Base-by-base conservation (phyloP, 805 yeast genomes). In the Candida ascalaphidarum region DNA sequence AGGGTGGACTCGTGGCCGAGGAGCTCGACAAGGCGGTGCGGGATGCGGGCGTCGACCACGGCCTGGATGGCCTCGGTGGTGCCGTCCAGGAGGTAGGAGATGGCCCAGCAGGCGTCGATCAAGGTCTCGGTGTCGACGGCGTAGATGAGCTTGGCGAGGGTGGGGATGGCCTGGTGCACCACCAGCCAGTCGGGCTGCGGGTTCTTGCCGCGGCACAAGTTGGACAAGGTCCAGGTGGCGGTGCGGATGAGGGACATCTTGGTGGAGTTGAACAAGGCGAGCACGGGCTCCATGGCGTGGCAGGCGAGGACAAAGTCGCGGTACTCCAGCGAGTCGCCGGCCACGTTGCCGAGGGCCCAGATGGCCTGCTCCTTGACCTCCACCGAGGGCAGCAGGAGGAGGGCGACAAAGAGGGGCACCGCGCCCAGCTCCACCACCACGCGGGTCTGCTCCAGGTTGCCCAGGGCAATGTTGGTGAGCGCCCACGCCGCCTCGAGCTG, bases 401-500 rank as follows among this genome's bases (percentile, higher is more conserved):
- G 67, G 40, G 79, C 71, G 25, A 92, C 95, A 57, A 92, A 86
- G 31, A 77, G 64, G 12, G 97, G 97, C 24, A 92, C 94, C 0
- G 97, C 97, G 29, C 89, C 94, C 4, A 89, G 78, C 37, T 86
- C 89, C 32, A 92, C 92, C 31, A 92, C 97, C 23, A 79, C 78
- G 45, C 71, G 73, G 13, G 98, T 92, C 60, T 92, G 97, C 26
- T 75, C 81, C 23, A 94, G 75, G 28, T 80, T 66, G 38, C 98
- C 98, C 4, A 96, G 84, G 14, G 97, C 97, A 55, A 92, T 89
- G 54, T 92, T 92, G 28, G 98, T 92, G 43, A 92, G 71, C n/a
- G 97, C 97, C 98, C 98, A 92, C 7, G 98, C 96, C 9, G 97
- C 95, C 65, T 92, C 98, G 46, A 92, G 74, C 61, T 89, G 97